Evolutionary conservation across 2,329 filamentous ascomycete genomes (phyloP).

Genomic region (Penicillium brevicompactum): DNA sequence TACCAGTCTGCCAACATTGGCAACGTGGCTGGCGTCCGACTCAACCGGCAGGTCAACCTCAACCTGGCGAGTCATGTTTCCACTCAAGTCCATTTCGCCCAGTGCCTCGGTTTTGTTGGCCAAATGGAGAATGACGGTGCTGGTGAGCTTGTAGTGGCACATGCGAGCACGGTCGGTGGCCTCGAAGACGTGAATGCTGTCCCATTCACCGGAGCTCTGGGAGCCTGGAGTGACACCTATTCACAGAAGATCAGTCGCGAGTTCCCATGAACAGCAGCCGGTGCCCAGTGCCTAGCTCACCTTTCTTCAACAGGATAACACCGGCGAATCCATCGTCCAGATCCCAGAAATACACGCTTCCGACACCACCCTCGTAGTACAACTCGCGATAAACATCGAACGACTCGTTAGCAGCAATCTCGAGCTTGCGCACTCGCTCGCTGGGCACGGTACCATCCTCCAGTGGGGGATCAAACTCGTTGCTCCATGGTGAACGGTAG

Average conservation of each 20-base stretch:
- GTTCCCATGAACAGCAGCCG: not conserved
- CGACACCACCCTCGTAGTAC: conserved; percentile 90
- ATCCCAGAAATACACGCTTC: conserved; percentile 97
- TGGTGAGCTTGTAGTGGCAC: conserved; percentile 96
- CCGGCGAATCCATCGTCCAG: conserved; percentile 97
- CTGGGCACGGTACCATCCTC: conserved; percentile 86
- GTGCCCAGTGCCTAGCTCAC: conserved; percentile 49
- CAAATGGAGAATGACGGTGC: conserved; percentile 90
- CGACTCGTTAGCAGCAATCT: conserved; percentile 89
- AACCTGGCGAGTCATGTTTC: conserved; percentile 97
- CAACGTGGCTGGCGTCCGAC: conserved; percentile 88
- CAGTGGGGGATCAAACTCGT: conserved; percentile 92
- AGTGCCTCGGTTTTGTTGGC: conserved; percentile 68
- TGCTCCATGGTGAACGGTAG: conserved; percentile 98
- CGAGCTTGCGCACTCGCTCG: conserved; percentile 89
- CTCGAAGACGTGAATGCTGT: conserved; percentile 98
- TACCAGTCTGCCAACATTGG: conserved; percentile 89
- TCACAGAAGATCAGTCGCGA: conserved; percentile 10
- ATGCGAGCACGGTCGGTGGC: conserved; percentile 88
- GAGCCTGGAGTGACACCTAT: conserved; percentile 66
- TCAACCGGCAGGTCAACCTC: conserved; percentile 90
- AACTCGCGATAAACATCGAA: conserved; percentile 96
- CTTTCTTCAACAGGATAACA: conserved; percentile 93
- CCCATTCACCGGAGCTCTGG: conserved; percentile 82
- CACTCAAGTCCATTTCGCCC: conserved; percentile 87